A percentile compares a stretch with the other conserved stretches of the same genome.
Evolutionary conservation across 257 asterid species (phyloP).

Genomic region (Solanum raphanifolium): DNA sequence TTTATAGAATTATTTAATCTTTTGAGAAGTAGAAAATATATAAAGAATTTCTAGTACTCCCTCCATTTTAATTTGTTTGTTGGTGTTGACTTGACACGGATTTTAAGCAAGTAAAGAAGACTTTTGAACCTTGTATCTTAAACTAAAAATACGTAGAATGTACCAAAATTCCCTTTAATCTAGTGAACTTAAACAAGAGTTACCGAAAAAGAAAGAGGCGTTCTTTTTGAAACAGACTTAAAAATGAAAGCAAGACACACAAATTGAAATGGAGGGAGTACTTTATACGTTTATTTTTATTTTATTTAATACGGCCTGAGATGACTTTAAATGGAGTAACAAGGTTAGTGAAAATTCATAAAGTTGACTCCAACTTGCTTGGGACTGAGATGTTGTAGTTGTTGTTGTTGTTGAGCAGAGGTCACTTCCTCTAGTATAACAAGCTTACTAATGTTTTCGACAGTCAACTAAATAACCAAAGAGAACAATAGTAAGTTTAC

Average conservation of each 20-base stretch:
- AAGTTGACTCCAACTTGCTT: background rate
- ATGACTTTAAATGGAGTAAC: background rate
- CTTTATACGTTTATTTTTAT: background rate
- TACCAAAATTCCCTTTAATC: background rate
- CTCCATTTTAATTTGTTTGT: background rate
- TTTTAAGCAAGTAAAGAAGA: background rate
- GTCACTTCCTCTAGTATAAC: background rate
- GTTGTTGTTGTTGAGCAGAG: background rate
- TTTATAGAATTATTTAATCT: background rate
- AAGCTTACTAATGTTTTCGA: background rate
- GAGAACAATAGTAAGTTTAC: background rate
- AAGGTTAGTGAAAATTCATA: background rate
- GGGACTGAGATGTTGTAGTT: background rate
- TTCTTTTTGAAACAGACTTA: background rate
- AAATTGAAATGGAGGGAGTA: background rate
- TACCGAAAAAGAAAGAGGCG: background rate
- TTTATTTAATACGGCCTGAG: background rate
- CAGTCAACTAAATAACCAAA: background rate
- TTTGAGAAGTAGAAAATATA: background rate
- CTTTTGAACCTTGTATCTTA: background rate
- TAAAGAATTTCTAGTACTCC: background rate
- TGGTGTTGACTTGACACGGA: background rate
- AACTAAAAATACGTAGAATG: background rate
- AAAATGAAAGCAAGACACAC: background rate
- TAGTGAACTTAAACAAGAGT: background rate